Conservation (phyloP, 306 rosid species). For the Lathyrus aphaca region DNA sequence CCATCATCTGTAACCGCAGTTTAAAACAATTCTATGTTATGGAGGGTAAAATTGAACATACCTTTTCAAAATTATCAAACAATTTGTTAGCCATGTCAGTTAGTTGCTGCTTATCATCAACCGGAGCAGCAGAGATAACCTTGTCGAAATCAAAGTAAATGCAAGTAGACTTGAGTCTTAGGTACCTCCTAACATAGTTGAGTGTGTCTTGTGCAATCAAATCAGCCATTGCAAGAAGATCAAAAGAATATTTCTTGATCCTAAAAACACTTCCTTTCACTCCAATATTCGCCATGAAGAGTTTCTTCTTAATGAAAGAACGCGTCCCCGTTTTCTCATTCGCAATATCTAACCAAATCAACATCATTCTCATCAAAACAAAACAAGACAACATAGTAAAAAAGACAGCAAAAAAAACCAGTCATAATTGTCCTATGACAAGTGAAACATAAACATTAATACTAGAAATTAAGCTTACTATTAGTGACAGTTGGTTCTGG, state of each 20-base stretch:
- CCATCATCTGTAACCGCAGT: neutral
- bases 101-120: conserved; percentile 67
- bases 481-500: conserved; percentile 67
- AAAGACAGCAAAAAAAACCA: neutral
- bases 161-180: conserved; percentile 80
- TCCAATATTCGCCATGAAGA: conserved; percentile 77
- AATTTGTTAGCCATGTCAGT: conserved; percentile 73
- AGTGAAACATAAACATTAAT: neutral
- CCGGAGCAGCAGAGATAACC: conserved; percentile 69
- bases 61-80: conserved; percentile 88
- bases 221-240: conserved; percentile 88
- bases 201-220: conserved; percentile 71
- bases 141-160: conserved; percentile 88
- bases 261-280: conserved; percentile 69
- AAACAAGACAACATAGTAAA: neutral
- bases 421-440: conserved; percentile 4
- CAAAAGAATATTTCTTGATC: conserved; percentile 74
- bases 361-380: conserved; percentile 6
- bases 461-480: conserved; percentile 52
- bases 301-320: conserved; percentile 69
- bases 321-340: conserved; percentile 86
- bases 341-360: conserved; percentile 59
- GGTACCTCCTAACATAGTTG: conserved; percentile 77
- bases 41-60: conserved; percentile 19
- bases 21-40: neutral